Percentiles rank a stretch among this genome's conserved stretches.
These are phyloP conservation scores for Crithidia brevicula DNA, from an alignment of 208 protist genomes.

Conservation along the genomic window DNA sequence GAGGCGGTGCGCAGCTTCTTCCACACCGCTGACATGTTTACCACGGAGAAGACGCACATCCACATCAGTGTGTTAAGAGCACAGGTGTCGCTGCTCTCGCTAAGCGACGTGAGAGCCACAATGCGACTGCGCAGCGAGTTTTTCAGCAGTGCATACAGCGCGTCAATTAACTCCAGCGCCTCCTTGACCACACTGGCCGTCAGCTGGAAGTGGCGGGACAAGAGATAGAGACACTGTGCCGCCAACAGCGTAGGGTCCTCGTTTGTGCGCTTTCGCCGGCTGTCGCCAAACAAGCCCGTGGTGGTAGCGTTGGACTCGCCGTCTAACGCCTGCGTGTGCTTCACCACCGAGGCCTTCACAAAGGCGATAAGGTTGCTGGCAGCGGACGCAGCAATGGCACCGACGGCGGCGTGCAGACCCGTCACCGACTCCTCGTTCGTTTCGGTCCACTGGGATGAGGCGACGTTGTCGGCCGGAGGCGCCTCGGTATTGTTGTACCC, in stretches of 20 bases:
- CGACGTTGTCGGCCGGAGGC: slow-evolving; percentile 32
- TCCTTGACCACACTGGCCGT: slow-evolving; percentile 60
- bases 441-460: slow-evolving; percentile 31
- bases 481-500: slow-evolving; percentile 45
- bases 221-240: slow-evolving; percentile 79
- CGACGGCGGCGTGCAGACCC: slow-evolving; percentile 33
- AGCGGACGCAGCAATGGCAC: slow-evolving; percentile 36
- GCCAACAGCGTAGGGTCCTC: slow-evolving; percentile 63
- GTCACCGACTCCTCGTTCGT: slow-evolving; percentile 23
- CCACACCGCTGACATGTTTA: slow-evolving; percentile 75
- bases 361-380: slow-evolving; percentile 58
- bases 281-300: slow-evolving; percentile 19
- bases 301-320: slow-evolving; percentile 13
- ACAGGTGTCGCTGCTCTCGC: slow-evolving; percentile 39
- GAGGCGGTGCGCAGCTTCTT: slow-evolving; percentile 42
- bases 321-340: slow-evolving; percentile 24
- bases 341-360: slow-evolving; percentile 32
- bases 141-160: slow-evolving; percentile 22
- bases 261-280: slow-evolving; percentile 15
- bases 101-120: slow-evolving; percentile 25
- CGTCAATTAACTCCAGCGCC: slow-evolving; percentile 48
- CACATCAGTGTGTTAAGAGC: slow-evolving; percentile 62
- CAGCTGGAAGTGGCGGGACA: slow-evolving; percentile 91
- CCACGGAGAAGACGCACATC: slow-evolving; percentile 68
- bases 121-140: slow-evolving; percentile 24